Evolutionary conservation across 2,329 filamentous ascomycete genomes (phyloP).

Genomic region (Xylaria hypoxylon): DNA sequence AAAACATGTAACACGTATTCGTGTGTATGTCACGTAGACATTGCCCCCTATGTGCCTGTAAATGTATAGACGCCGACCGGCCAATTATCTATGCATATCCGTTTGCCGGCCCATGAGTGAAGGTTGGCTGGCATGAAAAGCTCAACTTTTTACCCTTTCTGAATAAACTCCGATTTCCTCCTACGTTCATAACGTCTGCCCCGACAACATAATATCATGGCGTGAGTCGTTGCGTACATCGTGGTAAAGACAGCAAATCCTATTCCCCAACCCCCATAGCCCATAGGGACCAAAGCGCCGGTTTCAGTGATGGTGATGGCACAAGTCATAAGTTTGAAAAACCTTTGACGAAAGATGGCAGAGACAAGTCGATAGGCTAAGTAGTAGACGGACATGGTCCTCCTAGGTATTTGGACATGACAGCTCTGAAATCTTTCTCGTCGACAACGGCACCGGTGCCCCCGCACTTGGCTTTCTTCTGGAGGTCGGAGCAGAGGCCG

Average conservation of each 20-base stretch:
- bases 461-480: constrained; percentile 95
- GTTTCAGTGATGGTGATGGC: constrained; percentile 31
- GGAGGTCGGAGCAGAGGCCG: constrained; percentile 88
- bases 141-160: constrained; percentile 33
- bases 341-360: constrained; percentile 13
- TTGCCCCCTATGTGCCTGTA: constrained; percentile 32
- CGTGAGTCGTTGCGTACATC: constrained; percentile 21
- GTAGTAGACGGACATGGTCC: constrained; percentile 23
- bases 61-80: constrained; percentile 35
- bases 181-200: constrained; percentile 14
- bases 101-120: constrained; percentile 26
- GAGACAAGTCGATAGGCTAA: constrained; percentile 15
- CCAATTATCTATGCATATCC: constrained; percentile 34
- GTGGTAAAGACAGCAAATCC: constrained; percentile 32
- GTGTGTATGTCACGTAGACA: constrained; percentile 21
- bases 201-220: constrained; percentile 19
- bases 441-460: constrained; percentile 90
- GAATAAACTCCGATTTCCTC: constrained; percentile 34
- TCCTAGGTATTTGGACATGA: constrained; percentile 72
- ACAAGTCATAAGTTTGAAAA: constrained; percentile 31
- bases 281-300: constrained; percentile 34
- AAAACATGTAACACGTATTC: constrained; percentile 22
- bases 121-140: constrained; percentile 21
- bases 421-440: constrained; percentile 86
- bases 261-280: constrained; percentile 13